phyloP scores from a whole-genome alignment of 2,329 filamentous ascomycete genomes.

The Colletotrichum sp. region DNA sequence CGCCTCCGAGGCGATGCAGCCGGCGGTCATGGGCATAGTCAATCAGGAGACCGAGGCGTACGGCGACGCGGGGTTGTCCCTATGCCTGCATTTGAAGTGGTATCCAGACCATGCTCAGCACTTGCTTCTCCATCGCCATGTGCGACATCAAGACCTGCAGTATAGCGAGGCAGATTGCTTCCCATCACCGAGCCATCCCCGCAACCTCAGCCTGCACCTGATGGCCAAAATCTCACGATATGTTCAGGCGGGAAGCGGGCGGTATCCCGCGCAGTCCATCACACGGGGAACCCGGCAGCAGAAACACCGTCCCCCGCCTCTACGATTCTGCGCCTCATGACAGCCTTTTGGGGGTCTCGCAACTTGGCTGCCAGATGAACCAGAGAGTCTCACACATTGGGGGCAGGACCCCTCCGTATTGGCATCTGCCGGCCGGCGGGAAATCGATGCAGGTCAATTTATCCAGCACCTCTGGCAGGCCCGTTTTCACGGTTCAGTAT shows the following conservation, averaged over 20 bases:
- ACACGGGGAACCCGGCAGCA: background rate
- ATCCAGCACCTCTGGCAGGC: constrained; percentile 1
- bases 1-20: background rate
- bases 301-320: background rate
- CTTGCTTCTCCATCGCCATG: background rate
- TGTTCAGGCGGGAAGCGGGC: background rate
- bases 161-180: background rate
- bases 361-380: background rate
- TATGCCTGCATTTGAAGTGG: background rate
- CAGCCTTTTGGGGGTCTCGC: background rate
- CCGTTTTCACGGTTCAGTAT: background rate
- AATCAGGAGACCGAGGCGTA: background rate
- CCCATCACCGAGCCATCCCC: background rate
- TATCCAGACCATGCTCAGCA: background rate
- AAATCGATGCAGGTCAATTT: constrained; percentile 10
- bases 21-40: background rate
- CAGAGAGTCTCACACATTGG: background rate
- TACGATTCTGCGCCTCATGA: constrained; percentile 1
- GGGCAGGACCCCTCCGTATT: constrained; percentile 1
- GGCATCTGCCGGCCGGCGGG: constrained; percentile 12
- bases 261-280: background rate
- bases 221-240: constrained; percentile 5
- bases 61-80: background rate
- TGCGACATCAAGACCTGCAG: background rate
- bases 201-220: background rate